phyloP scores from a whole-genome alignment of 345 rosid species.

The Syzygium jambos region DNA sequence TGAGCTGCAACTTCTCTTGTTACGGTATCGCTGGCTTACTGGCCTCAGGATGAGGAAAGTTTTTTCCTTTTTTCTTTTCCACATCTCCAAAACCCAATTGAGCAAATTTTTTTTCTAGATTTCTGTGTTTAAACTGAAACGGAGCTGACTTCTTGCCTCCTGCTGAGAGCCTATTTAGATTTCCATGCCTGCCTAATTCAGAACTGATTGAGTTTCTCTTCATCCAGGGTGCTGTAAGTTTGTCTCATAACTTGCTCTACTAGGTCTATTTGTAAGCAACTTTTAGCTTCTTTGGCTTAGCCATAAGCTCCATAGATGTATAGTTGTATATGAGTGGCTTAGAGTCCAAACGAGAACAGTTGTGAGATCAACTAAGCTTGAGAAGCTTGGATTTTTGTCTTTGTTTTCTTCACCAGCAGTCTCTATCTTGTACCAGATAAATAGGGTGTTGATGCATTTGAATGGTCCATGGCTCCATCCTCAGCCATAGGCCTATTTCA shows the following conservation, averaged over 20 bases:
- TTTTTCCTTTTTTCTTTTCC: not conserved
- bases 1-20: not conserved
- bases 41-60: not conserved
- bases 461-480: not conserved
- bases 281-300: not conserved
- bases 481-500: not conserved
- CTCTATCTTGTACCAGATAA: not conserved
- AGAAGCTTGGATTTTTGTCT: not conserved
- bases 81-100: not conserved
- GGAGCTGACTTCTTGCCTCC: not conserved
- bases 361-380: not conserved
- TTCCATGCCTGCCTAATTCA: not conserved
- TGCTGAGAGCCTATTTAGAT: not conserved
- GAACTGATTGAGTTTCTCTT: not conserved
- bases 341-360: not conserved
- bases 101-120: not conserved
- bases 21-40: not conserved
- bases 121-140: not conserved
- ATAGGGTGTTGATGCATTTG: not conserved
- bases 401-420: not conserved
- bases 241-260: not conserved
- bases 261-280: not conserved
- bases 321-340: not conserved
- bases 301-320: not conserved
- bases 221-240: not conserved